Evolutionary conservation across 129 eudicot species (phyloP).

Genomic region (Solidago caesia): DNA sequence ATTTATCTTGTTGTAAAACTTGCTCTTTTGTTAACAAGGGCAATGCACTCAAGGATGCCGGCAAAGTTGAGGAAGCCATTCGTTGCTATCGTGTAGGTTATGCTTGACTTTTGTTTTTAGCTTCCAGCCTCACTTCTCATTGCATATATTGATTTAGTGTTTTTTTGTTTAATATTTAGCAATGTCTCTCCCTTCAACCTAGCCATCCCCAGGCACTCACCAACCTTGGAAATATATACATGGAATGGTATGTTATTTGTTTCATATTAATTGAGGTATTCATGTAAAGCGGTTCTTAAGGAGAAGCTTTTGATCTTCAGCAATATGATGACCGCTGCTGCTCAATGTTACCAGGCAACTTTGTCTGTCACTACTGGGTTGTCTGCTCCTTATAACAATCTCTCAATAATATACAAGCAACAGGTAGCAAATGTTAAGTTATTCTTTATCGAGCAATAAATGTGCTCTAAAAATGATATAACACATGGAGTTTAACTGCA

Average conservation of each 20-base stretch:
- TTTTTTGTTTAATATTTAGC: conserved; percentile 43
- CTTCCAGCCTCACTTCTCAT: no score
- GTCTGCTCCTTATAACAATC: conserved; percentile 93
- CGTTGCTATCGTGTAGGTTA: conserved; percentile 77
- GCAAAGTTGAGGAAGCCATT: conserved; percentile 81
- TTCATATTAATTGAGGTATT: neutral
- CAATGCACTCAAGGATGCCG: conserved; percentile 90
- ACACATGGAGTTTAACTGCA: conserved; percentile 9
- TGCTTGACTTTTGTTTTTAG: neutral
- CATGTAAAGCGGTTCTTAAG: conserved; percentile 19
- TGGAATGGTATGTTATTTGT: conserved; percentile 72
- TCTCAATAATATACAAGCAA: conserved; percentile 90
- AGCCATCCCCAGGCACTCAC: conserved; percentile 97
- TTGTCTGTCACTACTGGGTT: conserved; percentile 84
- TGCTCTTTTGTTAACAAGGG: conserved; percentile 46
- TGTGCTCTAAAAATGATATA: no score
- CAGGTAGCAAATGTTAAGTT: conserved; percentile 54
- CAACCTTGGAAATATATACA: conserved; percentile 91
- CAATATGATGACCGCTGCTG: conserved; percentile 94
- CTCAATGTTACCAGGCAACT: conserved; percentile 83
- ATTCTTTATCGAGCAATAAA: no score
- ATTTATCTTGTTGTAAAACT: neutral
- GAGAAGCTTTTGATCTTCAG: conserved; percentile 41
- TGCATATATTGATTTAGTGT: neutral
- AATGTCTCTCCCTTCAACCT: conserved; percentile 92